Conservation (phyloP, 495 filamentous ascomycete genomes). For the Parathielavia appendiculata region DNA sequence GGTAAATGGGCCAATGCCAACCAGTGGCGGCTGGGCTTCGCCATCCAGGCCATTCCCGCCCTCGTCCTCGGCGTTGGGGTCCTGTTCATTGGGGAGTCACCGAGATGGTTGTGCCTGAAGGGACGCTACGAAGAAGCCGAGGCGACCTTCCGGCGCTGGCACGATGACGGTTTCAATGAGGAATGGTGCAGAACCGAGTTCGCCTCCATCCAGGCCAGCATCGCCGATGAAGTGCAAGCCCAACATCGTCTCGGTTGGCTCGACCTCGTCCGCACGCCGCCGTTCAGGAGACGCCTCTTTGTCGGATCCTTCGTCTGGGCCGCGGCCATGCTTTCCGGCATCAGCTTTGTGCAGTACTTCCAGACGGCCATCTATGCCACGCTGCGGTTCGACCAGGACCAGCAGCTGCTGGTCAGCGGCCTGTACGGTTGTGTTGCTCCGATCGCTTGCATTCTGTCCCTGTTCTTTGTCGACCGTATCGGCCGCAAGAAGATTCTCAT, state of each 20-base stretch:
- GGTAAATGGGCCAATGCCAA: conserved; percentile 32
- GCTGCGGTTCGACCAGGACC: conserved; percentile 42
- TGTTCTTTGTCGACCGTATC: conserved; percentile 50
- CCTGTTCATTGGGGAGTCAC: conserved; percentile 51
- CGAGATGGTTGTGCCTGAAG: conserved; percentile 53
- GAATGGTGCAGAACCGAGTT: conserved; percentile 45
- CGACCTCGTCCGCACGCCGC: conserved; percentile 40
- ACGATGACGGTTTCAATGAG: conserved; percentile 43
- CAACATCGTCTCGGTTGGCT: conserved; percentile 40
- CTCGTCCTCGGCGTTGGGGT: conserved; percentile 46
- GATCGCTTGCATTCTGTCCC: conserved; percentile 47
- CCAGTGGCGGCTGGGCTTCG: conserved; percentile 54
- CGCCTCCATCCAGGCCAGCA: conserved; percentile 41
- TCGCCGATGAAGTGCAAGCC: conserved; percentile 37
- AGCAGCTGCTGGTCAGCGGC: conserved; percentile 49
- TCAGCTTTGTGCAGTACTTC: conserved; percentile 51
- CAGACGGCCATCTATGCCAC: conserved; percentile 47
- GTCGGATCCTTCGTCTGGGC: conserved; percentile 51
- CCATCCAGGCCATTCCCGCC: conserved; percentile 49
- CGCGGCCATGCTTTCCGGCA: conserved; percentile 51
- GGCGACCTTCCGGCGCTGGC: conserved; percentile 39
- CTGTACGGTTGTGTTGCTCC: conserved; percentile 49
- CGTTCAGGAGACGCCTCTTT: conserved; percentile 46
- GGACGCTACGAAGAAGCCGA: conserved; percentile 43
- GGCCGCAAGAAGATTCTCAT: conserved; percentile 51